A percentile compares a stretch with the other conserved stretches of the same genome.
Conservation (phyloP, 2,329 filamentous ascomycete genomes). For the Penicillium sp. region DNA sequence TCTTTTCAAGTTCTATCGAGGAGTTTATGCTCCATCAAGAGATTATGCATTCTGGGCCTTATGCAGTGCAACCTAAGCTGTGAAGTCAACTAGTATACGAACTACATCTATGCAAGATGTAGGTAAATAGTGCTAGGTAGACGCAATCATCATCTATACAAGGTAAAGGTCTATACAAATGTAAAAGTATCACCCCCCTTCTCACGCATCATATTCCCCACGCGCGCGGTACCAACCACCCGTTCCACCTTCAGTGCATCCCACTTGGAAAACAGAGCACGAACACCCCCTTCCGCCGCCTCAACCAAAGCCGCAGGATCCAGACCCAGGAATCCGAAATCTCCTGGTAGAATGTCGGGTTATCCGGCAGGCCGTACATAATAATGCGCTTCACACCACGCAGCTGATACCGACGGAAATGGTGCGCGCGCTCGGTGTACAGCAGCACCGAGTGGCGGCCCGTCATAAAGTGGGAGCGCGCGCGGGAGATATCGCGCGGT, state of each 20-base stretch:
- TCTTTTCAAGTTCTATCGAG: neutral
- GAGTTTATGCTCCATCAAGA: too few species aligned
- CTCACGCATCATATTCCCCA: constrained; percentile 77
- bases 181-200: constrained; percentile 85
- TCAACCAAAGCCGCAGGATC: constrained; percentile 49
- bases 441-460: constrained; percentile 78
- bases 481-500: constrained; percentile 70
- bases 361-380: constrained; percentile 86
- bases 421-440: constrained; percentile 93
- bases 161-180: constrained; percentile 60
- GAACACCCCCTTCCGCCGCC: constrained; percentile 52
- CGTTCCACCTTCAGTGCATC: constrained; percentile 85
- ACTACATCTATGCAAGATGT: neutral
- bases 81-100: neutral
- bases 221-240: constrained; percentile 73
- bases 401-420: constrained; percentile 84
- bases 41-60: neutral
- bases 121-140: too few species aligned
- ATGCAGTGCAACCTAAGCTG: neutral
- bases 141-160: too few species aligned
- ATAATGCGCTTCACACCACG: constrained; percentile 77
- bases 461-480: constrained; percentile 78
- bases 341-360: constrained; percentile 54
- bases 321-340: constrained; percentile 39
- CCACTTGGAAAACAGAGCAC: constrained; percentile 74